phyloP scores from a whole-genome alignment of 371 early-diverging fungal genomes.

The Sporodiniella umbellata region DNA sequence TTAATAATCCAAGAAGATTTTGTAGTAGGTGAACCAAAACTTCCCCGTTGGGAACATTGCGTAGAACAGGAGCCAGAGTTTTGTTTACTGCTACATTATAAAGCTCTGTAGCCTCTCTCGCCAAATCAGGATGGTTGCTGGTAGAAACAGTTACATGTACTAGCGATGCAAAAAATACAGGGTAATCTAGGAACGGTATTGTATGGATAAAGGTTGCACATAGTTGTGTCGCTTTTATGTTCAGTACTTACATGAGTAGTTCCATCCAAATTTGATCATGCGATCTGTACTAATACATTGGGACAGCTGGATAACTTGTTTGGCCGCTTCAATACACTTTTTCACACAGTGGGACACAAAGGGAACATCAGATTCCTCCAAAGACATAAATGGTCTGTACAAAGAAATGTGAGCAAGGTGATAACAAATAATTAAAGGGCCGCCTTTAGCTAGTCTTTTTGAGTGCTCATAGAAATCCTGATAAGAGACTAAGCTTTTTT shows the following conservation, averaged over 20 bases:
- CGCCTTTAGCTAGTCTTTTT: constrained; percentile 19
- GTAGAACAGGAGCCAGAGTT: too few species aligned
- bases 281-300: constrained; percentile 19
- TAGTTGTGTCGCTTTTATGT: too few species aligned
- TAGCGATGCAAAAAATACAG: too few species aligned
- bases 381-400: constrained; percentile 46
- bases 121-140: too few species aligned
- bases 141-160: too few species aligned
- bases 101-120: too few species aligned
- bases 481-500: background rate
- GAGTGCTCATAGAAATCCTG: constrained; percentile 5
- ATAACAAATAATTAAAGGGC: constrained; percentile 43
- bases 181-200: too few species aligned
- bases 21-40: too few species aligned
- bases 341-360: constrained; percentile 18
- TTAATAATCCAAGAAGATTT: too few species aligned
- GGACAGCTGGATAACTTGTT: constrained; percentile 47
- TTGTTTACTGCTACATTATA: too few species aligned
- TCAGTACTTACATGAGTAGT: constrained; percentile 28
- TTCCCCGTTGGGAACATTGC: too few species aligned
- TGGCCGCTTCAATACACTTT: constrained; percentile 53
- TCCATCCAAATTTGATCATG: constrained; percentile 40
- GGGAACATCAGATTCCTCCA: constrained; percentile 2
- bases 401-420: constrained; percentile 36
- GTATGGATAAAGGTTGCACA: too few species aligned